phyloP scores from a whole-genome alignment of 169 alveolate genomes.

The Plasmodium gaboni region DNA sequence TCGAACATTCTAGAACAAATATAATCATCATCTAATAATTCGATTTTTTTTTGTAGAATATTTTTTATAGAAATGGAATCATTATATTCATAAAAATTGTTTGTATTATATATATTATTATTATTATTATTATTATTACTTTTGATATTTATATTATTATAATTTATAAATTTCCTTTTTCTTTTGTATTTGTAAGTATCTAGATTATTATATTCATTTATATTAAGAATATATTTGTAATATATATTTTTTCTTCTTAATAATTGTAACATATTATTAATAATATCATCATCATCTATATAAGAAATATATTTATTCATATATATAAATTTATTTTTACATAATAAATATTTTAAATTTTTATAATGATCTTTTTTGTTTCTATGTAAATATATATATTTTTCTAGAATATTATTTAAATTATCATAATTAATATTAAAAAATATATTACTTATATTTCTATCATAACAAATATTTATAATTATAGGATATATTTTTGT shows the following conservation, averaged over 20 bases:
- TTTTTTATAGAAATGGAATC: slow-evolving; percentile 15
- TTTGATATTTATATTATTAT: too few relatives aligned
- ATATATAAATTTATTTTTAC: slow-evolving; percentile 2
- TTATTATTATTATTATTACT: not conserved
- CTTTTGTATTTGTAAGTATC: too few relatives aligned
- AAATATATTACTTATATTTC: slow-evolving; percentile 21
- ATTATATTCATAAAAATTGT: slow-evolving; percentile 10
- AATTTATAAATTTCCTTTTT: too few relatives aligned
- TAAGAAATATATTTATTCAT: not conserved
- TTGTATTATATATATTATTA: not conserved
- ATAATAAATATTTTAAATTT: slow-evolving; percentile 10
- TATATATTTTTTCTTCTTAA: slow-evolving; percentile 19
- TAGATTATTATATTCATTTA: not conserved
- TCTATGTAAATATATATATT: slow-evolving; percentile 16
- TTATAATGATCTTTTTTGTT: slow-evolving; percentile 14
- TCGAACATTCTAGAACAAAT: slow-evolving; percentile 26
- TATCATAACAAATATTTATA: slow-evolving; percentile 31
- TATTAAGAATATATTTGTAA: slow-evolving; percentile 35
- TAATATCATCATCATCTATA: slow-evolving; percentile 70
- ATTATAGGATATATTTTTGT: slow-evolving; percentile 6
- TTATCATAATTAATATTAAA: slow-evolving; percentile 22
- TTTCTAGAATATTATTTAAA: not conserved
- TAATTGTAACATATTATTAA: slow-evolving; percentile 70
- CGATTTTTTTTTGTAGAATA: slow-evolving; percentile 45
- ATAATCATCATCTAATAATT: slow-evolving; percentile 52